phyloP scores from a whole-genome alignment of 768 basidiomycete species.

The Gymnopilus dilepis region DNA sequence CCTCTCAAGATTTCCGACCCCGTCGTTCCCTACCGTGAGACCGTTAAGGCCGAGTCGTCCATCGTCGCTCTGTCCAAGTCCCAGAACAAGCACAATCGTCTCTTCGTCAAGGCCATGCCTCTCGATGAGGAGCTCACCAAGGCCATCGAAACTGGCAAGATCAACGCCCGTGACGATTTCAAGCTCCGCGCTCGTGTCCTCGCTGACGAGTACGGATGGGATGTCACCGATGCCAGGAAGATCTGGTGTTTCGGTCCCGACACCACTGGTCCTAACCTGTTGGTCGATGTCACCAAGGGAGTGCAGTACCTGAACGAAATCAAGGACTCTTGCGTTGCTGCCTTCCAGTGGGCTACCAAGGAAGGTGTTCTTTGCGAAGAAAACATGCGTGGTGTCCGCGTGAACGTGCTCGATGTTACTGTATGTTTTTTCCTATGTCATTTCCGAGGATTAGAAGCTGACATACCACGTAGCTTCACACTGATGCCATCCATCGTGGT shows the following conservation, averaged over 20 bases:
- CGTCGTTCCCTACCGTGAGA: conserved; percentile 98
- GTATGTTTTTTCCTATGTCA: conserved; percentile 45
- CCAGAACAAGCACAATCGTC: conserved; percentile 99
- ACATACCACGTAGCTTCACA: conserved; percentile 69
- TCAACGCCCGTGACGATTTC: conserved; percentile 95
- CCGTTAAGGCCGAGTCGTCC: conserved; percentile 93
- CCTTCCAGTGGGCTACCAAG: conserved; percentile 99
- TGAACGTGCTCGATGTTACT: conserved; percentile 96
- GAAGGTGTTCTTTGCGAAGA: conserved; percentile 97
- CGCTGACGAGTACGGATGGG: conserved; percentile 97
- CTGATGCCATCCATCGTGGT: conserved; percentile 99
- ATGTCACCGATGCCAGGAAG: conserved; percentile 98
- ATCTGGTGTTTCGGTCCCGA: conserved; percentile 99
- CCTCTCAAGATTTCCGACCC: conserved; percentile 98
- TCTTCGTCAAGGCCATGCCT: conserved; percentile 92
- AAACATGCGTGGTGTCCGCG: conserved; percentile 97
- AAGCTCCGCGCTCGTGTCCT: conserved; percentile 94
- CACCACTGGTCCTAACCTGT: conserved; percentile 93
- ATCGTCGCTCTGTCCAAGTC: conserved; percentile 98
- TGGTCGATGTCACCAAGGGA: conserved; percentile 99
- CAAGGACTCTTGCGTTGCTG: conserved; percentile 99
- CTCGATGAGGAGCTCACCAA: conserved; percentile 92
- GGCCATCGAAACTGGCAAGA: conserved; percentile 87
- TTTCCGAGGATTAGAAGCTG: neutral
- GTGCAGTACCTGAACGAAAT: conserved; percentile 99